Evolutionary conservation across 1,139 yeast genomes (phyloP), one percentile per base, ranked within the genome.

Genomic region (Scheffersomyces segobiensis): DNA sequence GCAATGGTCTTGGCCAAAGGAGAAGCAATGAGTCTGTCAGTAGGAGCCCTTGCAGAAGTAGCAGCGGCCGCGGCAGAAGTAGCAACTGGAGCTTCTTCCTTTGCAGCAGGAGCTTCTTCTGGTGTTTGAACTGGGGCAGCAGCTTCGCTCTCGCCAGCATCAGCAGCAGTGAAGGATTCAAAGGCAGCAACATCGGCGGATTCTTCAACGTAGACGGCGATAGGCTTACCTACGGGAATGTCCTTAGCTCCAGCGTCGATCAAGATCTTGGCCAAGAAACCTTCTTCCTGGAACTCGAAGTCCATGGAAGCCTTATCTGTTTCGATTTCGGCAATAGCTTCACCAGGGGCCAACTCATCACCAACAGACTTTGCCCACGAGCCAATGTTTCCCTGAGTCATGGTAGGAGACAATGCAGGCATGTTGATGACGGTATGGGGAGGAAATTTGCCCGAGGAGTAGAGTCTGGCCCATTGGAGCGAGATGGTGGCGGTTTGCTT

Each of bases 291-390:
- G 83, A 95, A 95, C 79, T 95, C 99, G 71, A 93, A 95, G 79
- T 96, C 99, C 97, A 95, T 95, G 64, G 93, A 89, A 59, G 99
- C 99, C 83, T 95, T 95, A 76, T 95, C 99, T 65, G 99, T 95
- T 80, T 95, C 99, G 65, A 95, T 89, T 77, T 95, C 99, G 59
- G 97, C 98, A 67, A 95, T 86, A 57, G 96, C 88, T 72, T 93
- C 98, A 75, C 99, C 98, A 39, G 98, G 96, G 32, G 83, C 68
- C 67, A 95, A 85, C 75, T 86, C 78, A 72, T 95, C 98, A 71
- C 99, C 99, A 55, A 88, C 92, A 56, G 85, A 78, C 80, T 93
- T 93, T 71, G 87, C 84, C 98, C 98, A 95, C 60, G 86, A 82
- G 54, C 93, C 95, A 65, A 95, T 82, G 74, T 87, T 89, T 73